Conservation (phyloP, 805 yeast genomes). For the Ogataea populi-albae region DNA sequence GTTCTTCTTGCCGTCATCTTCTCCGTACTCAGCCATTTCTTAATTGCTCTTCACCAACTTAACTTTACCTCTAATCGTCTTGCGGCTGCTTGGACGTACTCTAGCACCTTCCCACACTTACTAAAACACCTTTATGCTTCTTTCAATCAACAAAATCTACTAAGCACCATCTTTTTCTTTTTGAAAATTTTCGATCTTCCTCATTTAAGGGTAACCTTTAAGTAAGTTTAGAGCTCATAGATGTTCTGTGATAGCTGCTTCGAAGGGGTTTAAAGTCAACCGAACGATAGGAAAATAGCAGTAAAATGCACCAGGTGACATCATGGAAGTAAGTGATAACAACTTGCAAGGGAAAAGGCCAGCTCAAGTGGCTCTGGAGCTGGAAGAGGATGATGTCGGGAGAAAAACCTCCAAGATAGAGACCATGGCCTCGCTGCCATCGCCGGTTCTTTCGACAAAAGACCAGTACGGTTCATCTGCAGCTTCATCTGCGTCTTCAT, state of each 20-base stretch:
- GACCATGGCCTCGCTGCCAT: background rate
- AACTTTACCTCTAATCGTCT: background rate
- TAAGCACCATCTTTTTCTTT: background rate
- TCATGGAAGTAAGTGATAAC: background rate
- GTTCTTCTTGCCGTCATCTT: constrained; percentile 52
- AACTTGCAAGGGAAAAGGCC: background rate
- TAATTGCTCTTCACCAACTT: background rate
- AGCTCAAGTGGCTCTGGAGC: background rate
- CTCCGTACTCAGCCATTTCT: constrained; percentile 56
- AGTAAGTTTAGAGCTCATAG: no score
- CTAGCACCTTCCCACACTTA: no score
- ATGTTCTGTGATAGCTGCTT: no score
- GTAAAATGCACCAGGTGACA: constrained; percentile 11
- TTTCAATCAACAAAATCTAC: constrained; percentile 5
- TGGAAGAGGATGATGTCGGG: background rate
- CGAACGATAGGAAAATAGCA: no score
- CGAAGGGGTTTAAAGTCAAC: no score
- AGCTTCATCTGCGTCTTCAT: background rate
- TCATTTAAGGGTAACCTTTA: no score
- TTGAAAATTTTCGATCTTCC: no score
- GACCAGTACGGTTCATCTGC: no score
- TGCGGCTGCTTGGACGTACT: no score
- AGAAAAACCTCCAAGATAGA: background rate
- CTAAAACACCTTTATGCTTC: no score
- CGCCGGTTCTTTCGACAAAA: no score